A percentile compares a stretch with the other conserved stretches of the same genome.
Conservation (phyloP, 257 asterid species). For the Craterostigma plantagineum region DNA sequence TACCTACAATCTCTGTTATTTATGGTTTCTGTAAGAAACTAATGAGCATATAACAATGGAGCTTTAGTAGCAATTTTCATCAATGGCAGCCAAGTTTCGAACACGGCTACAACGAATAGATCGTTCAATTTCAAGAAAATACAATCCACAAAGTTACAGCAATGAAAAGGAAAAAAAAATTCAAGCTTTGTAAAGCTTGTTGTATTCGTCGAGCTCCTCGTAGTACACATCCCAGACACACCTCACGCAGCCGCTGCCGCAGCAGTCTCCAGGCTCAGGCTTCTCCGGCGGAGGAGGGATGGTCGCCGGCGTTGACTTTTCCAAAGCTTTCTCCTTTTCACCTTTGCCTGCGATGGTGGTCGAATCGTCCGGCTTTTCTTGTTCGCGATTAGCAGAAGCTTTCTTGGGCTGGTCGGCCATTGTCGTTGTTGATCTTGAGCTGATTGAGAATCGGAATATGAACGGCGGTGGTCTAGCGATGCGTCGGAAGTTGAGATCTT, state of each 20-base stretch:
- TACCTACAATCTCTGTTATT: too few relatives aligned
- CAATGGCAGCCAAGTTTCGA: too few relatives aligned
- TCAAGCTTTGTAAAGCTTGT: slow-evolving; percentile 17
- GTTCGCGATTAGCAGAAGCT: slow-evolving; percentile 7
- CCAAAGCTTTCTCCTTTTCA: slow-evolving; percentile 17
- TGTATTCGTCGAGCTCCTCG: slow-evolving; percentile 64
- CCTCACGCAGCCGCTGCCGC: slow-evolving; percentile 69
- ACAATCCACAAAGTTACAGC: too few relatives aligned
- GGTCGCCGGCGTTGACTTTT: slow-evolving; percentile 14
- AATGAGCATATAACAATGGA: too few relatives aligned
- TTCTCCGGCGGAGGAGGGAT: slow-evolving; percentile 65
- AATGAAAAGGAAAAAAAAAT: neutral
- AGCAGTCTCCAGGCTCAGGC: slow-evolving; percentile 70
- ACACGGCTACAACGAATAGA: too few relatives aligned
- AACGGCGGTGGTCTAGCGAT: slow-evolving; percentile 5
- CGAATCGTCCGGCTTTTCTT: neutral
- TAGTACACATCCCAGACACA: slow-evolving; percentile 70
- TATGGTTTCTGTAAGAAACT: too few relatives aligned
- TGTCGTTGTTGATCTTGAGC: slow-evolving; percentile 5
- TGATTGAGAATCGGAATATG: slow-evolving; percentile 5
- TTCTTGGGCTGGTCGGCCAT: neutral
- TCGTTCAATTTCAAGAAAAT: too few relatives aligned
- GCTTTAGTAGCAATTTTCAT: too few relatives aligned
- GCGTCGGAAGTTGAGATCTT: slow-evolving; percentile 19
- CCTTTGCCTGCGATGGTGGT: slow-evolving; percentile 3